These are phyloP conservation scores for Fusarium sacchari DNA, from an alignment of 2,329 filamentous ascomycete species.

Conservation along the genomic window DNA sequence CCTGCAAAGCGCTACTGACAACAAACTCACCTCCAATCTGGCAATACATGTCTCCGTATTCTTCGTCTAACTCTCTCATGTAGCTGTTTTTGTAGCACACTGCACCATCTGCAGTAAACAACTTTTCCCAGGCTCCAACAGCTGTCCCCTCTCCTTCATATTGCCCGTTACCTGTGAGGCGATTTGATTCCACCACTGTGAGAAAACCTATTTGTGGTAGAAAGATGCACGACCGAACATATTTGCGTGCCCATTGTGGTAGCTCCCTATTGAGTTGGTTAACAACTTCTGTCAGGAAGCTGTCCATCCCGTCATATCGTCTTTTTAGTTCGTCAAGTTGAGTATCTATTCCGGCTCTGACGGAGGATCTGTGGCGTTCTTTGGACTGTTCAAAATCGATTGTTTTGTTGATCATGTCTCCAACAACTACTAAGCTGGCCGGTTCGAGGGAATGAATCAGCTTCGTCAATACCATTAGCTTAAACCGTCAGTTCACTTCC, in stretches of 20 bases:
- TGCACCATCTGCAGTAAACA: slow-evolving; percentile 76
- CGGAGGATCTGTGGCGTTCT: slow-evolving; percentile 75
- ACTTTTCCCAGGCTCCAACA: slow-evolving; percentile 76
- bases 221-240: slow-evolving; percentile 81
- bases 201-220: slow-evolving; percentile 93
- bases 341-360: slow-evolving; percentile 76
- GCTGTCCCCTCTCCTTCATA: slow-evolving; percentile 69
- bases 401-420: slow-evolving; percentile 75
- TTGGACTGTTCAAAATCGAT: slow-evolving; percentile 85
- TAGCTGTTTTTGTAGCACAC: slow-evolving; percentile 88
- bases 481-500: not conserved
- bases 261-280: slow-evolving; percentile 70
- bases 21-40: slow-evolving; percentile 76
- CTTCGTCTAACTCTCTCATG: slow-evolving; percentile 82
- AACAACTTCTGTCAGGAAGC: slow-evolving; percentile 75
- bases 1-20: not conserved
- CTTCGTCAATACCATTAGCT: slow-evolving; percentile 48
- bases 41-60: slow-evolving; percentile 86
- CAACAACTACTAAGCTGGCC: slow-evolving; percentile 70
- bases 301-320: slow-evolving; percentile 80
- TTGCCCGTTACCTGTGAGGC: slow-evolving; percentile 63
- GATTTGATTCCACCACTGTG: slow-evolving; percentile 71
- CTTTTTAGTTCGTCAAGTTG: slow-evolving; percentile 82
- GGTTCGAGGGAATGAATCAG: slow-evolving; percentile 69
- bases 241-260: slow-evolving; percentile 65